phyloP scores from a whole-genome alignment of 768 basidiomycete genomes.

The Leucogyrophana mollusca region DNA sequence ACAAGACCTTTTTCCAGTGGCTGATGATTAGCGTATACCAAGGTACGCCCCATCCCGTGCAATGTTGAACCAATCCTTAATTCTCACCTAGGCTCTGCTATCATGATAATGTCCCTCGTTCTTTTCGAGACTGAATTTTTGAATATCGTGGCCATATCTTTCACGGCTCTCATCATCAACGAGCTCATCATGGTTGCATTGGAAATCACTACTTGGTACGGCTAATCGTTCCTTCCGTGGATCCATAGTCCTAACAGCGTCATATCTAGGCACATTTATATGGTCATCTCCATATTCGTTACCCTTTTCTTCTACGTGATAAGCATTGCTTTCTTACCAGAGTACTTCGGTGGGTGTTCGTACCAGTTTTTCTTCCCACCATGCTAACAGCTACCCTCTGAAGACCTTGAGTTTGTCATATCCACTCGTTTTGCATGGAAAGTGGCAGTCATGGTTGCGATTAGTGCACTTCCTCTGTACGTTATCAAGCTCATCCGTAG shows the following conservation, averaged over 20 bases:
- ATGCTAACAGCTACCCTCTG: slow-evolving; percentile 7
- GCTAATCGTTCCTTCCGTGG: neutral
- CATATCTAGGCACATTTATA: slow-evolving; percentile 80
- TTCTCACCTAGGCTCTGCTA: slow-evolving; percentile 72
- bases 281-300: slow-evolving; percentile 88
- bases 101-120: slow-evolving; percentile 97
- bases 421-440: slow-evolving; percentile 91
- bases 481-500: slow-evolving; percentile 86
- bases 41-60: slow-evolving; percentile 45
- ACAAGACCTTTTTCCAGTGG: slow-evolving; percentile 99
- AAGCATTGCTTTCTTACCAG: slow-evolving; percentile 91
- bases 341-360: slow-evolving; percentile 84
- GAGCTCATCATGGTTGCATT: slow-evolving; percentile 99
- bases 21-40: slow-evolving; percentile 97
- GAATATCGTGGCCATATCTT: slow-evolving; percentile 98
- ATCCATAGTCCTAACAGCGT: neutral
- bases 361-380: neutral
- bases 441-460: slow-evolving; percentile 89
- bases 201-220: slow-evolving; percentile 95
- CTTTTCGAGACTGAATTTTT: slow-evolving; percentile 97
- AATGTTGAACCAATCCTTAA: neutral
- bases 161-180: slow-evolving; percentile 92
- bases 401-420: slow-evolving; percentile 91
- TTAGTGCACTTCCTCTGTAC: slow-evolving; percentile 91
- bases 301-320: slow-evolving; percentile 87